Evolutionary conservation across 2,329 filamentous ascomycete genomes (phyloP), one percentile per base, ranked within the genome.

Genomic region (Cytospora leucostoma): DNA sequence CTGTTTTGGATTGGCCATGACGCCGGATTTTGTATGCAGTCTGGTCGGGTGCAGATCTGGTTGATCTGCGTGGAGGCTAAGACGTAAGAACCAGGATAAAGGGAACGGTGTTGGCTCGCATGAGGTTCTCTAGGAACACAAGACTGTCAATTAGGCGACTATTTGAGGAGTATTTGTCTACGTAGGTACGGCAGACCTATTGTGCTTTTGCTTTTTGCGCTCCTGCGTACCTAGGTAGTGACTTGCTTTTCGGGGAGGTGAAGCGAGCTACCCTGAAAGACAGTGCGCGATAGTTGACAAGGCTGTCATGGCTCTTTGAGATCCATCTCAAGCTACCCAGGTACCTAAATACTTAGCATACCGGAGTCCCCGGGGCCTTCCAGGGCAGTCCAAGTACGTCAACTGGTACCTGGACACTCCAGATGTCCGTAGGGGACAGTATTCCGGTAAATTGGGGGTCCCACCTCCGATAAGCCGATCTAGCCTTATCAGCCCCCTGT

Each of bases 1-100:
- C 40, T 63, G 44, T 19, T 58, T 56, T 32, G 57, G 35, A 51
- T 19, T 38, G 27, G 37, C 38, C 64, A 66, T 65, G 38, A 15
- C 19, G 51, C 17, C 7, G 19, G n/a, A n/a, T 33, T 7, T 15
- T 11, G 32, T n/a, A 13, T 12, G 37, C 37, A 51, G 13, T 19
- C 13, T 19, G 5, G 44, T 17, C 34, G 32, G 44, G n/a, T 19
- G n/a, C 17, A 33, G 7, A 44, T 44, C 17, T 34, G 32, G 51
- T n/a, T 32, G n/a, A 5, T 53, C 44, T 17, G 21, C 27, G 27
- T 27, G 37, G 51, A 32, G 2, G 19, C 10, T 49, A 13, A 61
- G 44, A 11, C 8, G 19, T 47, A 5, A 47, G 27, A 32, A 38
- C 33, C 52, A 32, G 33, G 38, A 19, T 19, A 21, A 49, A 54